Evolutionary conservation across 1,284 basidiomycete genomes (phyloP), one percentile per base, ranked within the genome.

Genomic region (Apiotrichum sp.): DNA sequence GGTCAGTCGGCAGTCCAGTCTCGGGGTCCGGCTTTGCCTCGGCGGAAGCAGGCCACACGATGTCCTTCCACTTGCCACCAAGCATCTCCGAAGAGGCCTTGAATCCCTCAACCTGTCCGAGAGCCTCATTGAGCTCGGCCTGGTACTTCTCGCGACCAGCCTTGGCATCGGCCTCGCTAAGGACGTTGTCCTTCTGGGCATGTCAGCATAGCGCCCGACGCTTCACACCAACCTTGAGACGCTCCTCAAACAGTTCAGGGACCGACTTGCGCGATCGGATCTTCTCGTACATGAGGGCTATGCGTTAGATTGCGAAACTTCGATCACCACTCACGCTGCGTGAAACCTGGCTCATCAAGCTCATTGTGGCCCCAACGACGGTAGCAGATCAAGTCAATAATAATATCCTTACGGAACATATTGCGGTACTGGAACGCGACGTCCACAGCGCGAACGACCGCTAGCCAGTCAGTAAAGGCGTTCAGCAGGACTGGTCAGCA

Each of bases 291-390:
- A 93, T 93, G 29, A 85, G 77, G 0, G 89, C 66, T 68, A 42
- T 7, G 63, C 7, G 50, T 62, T 16, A 50, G 49, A 13, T 38
- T 4, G 8, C 59, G 42, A 69, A 16, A 11, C 43, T 3, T 51
- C 8, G 3, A 14, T 29, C 33, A 35, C 31, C 16, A 41, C 65
- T 57, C 49, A 65, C 66, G 90, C 68, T 89, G 87, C 0, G 93
- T 96, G 73, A 92, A 91, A 14, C 85, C 84, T 0, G 93, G 93
- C 63, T 93, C 83, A 68, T 95, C 91, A 36, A 93, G 82, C 75
- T 93, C 90, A 68, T 93, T 93, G 72, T 93, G 91, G 3, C 88
- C 88, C 80, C 82, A 73, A 41, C 88, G 81, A 38, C 91, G 82
- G 71, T 93, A 93, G 4, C 90, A 88, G 62, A 95, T 81, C 47